Percentiles rank a stretch among this genome's conserved stretches.
These are phyloP conservation scores for Naganishia sp. DNA, from an alignment of 1,284 basidiomycete genomes.

Conservation along the genomic window DNA sequence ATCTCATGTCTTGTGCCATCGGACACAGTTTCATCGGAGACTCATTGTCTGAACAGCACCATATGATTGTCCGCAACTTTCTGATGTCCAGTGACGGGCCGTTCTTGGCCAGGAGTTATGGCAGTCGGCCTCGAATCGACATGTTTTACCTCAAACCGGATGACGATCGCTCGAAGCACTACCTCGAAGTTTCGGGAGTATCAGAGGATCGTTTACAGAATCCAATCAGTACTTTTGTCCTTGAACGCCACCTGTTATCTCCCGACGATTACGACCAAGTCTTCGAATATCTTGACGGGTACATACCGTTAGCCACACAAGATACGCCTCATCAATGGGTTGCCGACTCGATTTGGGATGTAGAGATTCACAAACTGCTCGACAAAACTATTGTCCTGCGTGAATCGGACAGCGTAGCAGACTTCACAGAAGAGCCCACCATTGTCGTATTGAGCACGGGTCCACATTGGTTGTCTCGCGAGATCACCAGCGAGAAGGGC, in stretches of 20 bases:
- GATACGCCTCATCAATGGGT: constrained; percentile 23
- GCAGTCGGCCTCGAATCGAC: constrained; percentile 22
- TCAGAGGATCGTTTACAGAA: constrained; percentile 5
- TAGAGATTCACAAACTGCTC: constrained; percentile 7
- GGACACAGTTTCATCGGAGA: constrained; percentile 18
- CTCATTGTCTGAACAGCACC: constrained; percentile 29
- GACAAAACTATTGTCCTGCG: neutral
- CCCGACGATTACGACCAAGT: constrained; percentile 23
- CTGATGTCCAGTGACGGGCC: neutral
- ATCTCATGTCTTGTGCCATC: neutral
- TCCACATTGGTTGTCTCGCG: constrained; percentile 26
- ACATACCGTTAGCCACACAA: constrained; percentile 8
- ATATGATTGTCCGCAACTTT: constrained; percentile 9
- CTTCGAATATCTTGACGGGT: constrained; percentile 7
- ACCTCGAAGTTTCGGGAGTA: constrained; percentile 17
- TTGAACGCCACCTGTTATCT: constrained; percentile 24
- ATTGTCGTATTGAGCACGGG: constrained; percentile 25
- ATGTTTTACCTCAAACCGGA: constrained; percentile 16
- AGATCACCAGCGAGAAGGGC: neutral
- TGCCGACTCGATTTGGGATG: constrained; percentile 22
- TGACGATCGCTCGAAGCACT: constrained; percentile 6
- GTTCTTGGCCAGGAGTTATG: neutral
- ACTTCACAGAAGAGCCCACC: constrained; percentile 13
- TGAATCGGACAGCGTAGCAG: neutral
- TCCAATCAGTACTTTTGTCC: constrained; percentile 20